A percentile compares a stretch with the other conserved stretches of the same genome.
Evolutionary conservation across 352 stramenopile genomes (phyloP).

Genomic region (Phytophthora sp.): DNA sequence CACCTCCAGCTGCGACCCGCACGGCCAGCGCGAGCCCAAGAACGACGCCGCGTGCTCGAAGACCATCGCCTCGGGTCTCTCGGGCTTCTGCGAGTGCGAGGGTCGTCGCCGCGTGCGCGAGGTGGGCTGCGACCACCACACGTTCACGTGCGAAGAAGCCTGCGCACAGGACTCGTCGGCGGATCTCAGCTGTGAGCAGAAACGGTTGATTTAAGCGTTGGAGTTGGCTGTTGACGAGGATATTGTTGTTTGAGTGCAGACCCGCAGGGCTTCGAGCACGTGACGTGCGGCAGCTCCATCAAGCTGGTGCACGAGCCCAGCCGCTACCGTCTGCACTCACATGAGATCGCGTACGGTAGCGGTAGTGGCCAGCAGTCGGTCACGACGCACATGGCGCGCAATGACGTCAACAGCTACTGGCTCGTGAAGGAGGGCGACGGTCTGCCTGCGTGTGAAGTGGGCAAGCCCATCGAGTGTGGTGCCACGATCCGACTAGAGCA

Average conservation of each 20-base stretch:
- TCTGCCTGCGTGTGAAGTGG: slow-evolving; percentile 46
- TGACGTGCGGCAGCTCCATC: slow-evolving; percentile 86
- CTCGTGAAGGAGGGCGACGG: slow-evolving; percentile 82
- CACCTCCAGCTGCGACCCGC: slow-evolving; percentile 70
- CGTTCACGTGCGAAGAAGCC: slow-evolving; percentile 76
- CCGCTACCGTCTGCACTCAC: slow-evolving; percentile 83
- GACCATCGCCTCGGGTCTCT: slow-evolving; percentile 52
- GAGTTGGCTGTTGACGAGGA: no score
- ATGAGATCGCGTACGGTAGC: slow-evolving; percentile 81
- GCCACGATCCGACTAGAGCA: slow-evolving; percentile 78
- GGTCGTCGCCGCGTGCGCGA: slow-evolving; percentile 77
- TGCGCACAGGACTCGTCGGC: slow-evolving; percentile 73
- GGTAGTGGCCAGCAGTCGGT: slow-evolving; percentile 85
- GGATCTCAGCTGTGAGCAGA: slow-evolving; percentile 68
- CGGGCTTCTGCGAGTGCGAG: slow-evolving; percentile 85
- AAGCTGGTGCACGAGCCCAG: slow-evolving; percentile 81
- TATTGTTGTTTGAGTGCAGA: slow-evolving; percentile 39
- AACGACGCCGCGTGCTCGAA: slow-evolving; percentile 66
- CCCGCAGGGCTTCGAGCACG: slow-evolving; percentile 75
- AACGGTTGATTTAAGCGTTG: not conserved
- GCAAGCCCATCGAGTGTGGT: slow-evolving; percentile 68
- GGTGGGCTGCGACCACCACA: slow-evolving; percentile 77
- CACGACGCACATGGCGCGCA: slow-evolving; percentile 67
- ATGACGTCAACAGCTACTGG: slow-evolving; percentile 89
- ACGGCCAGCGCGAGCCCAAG: slow-evolving; percentile 65